These are phyloP conservation scores for Harrya chromipes DNA, from an alignment of 768 basidiomycete genomes.

Conservation along the genomic window DNA sequence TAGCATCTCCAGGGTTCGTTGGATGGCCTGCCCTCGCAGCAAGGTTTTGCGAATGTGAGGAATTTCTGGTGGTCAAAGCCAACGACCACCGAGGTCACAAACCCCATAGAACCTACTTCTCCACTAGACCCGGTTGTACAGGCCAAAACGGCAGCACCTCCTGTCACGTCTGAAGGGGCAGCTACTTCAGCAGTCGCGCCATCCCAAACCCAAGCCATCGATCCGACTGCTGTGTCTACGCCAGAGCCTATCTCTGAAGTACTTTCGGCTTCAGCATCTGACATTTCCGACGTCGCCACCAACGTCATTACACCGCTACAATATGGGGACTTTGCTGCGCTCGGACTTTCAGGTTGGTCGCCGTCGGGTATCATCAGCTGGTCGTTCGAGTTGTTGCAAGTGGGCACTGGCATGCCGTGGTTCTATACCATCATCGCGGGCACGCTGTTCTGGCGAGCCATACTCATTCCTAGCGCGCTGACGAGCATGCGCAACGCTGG, in stretches of 20 bases:
- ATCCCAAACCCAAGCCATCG: background rate
- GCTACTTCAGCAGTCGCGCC: background rate
- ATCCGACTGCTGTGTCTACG: background rate
- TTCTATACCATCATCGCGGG: constrained; percentile 76
- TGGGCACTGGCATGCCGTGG: constrained; percentile 73
- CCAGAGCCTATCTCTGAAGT: constrained; percentile 6
- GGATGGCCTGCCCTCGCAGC: constrained; percentile 7
- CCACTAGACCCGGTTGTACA: constrained; percentile 4
- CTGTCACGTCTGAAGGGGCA: background rate
- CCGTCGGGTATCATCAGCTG: constrained; percentile 63
- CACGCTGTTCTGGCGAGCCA: constrained; percentile 56
- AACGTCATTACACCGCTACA: constrained; percentile 49
- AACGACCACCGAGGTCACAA: constrained; percentile 1
- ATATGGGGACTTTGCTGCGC: constrained; percentile 67
- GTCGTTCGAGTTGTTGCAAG: constrained; percentile 66
- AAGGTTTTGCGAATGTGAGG: constrained; percentile 16
- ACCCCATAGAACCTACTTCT: background rate
- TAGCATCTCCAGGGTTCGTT: constrained; percentile 2
- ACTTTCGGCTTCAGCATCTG: constrained; percentile 5
- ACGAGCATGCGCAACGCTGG: constrained; percentile 55
- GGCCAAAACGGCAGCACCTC: background rate
- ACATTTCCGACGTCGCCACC: constrained; percentile 21
- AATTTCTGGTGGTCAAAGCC: constrained; percentile 35
- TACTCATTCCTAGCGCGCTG: constrained; percentile 61
- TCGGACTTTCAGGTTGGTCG: constrained; percentile 64